These are phyloP conservation scores for Harringtonia lauricola DNA, from an alignment of 2,329 filamentous ascomycete species.

Conservation along the genomic window DNA sequence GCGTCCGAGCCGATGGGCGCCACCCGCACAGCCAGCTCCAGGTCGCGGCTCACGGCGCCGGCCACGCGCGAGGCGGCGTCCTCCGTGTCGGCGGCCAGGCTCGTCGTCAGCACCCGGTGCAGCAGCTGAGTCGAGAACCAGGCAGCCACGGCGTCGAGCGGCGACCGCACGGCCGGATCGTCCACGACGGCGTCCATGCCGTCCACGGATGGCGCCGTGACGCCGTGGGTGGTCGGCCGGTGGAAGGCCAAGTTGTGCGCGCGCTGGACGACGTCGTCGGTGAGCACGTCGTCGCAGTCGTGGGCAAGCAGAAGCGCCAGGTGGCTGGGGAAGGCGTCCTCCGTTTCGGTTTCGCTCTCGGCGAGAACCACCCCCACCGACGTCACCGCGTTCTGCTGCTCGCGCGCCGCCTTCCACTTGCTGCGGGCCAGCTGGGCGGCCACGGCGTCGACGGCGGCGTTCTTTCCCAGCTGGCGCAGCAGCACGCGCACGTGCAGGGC, in stretches of 20 bases:
- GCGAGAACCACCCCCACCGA: conserved; percentile 23
- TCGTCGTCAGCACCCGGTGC: conserved; percentile 55
- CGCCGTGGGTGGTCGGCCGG: conserved; percentile 57
- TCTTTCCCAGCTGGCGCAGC: conserved; percentile 64
- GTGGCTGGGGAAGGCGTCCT: conserved; percentile 53
- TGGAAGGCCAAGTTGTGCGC: conserved; percentile 90
- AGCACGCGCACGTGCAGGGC: conserved; percentile 85
- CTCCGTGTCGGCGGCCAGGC: conserved; percentile 39
- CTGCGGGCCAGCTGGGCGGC: conserved; percentile 63
- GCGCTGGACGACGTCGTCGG: conserved; percentile 66
- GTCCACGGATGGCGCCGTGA: conserved; percentile 45
- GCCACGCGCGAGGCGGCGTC: conserved; percentile 22
- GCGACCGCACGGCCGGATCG: conserved; percentile 73
- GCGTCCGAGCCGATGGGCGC: conserved; percentile 72
- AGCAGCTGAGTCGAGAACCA: conserved; percentile 77
- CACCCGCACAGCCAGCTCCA: conserved; percentile 59
- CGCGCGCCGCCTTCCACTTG: conserved; percentile 73
- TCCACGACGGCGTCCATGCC: conserved; percentile 77
- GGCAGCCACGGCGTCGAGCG: conserved; percentile 79
- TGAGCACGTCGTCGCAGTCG: conserved; percentile 73
- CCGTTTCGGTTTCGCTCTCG: conserved; percentile 13
- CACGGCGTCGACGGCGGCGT: conserved; percentile 55
- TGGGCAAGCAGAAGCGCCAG: conserved; percentile 64
- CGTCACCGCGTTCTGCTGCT: conserved; percentile 41
- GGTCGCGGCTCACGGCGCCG: conserved; percentile 10